phyloP scores from a whole-genome alignment of 1,139 yeast species.

The Nakaseomyces delphensis region DNA sequence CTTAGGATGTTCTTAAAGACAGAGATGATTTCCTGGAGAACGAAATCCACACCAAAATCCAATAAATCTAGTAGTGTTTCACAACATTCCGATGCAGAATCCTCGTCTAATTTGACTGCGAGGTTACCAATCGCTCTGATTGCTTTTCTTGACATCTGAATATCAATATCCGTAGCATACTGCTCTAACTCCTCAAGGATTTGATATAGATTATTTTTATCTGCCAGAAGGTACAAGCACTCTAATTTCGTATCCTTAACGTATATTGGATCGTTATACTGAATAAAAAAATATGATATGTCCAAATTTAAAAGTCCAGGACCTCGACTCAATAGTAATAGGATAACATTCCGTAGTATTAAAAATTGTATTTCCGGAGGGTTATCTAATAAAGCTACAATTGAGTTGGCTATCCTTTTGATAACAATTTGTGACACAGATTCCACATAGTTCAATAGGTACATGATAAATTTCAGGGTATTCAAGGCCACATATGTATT shows the following conservation, averaged over 20 bases:
- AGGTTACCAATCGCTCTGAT: constrained; percentile 84
- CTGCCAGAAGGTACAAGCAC: constrained; percentile 71
- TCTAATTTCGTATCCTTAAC: constrained; percentile 88
- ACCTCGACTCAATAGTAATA: constrained; percentile 61
- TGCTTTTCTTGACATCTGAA: constrained; percentile 78
- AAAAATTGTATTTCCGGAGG: constrained; percentile 81
- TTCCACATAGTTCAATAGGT: constrained; percentile 59
- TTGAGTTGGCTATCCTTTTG: constrained; percentile 59
- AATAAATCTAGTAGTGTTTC: constrained; percentile 52
- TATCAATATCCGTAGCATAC: constrained; percentile 79
- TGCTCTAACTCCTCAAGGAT: constrained; percentile 74
- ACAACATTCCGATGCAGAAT: constrained; percentile 56
- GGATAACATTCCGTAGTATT: constrained; percentile 69
- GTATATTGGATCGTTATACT: constrained; percentile 77
- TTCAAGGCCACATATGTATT: constrained; percentile 78
- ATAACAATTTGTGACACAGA: constrained; percentile 37
- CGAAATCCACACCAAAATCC: constrained; percentile 59
- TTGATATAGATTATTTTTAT: constrained; percentile 47
- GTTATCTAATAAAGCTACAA: constrained; percentile 62
- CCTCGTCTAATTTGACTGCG: constrained; percentile 62
- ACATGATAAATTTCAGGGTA: constrained; percentile 62
- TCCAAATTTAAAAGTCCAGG: constrained; percentile 52
- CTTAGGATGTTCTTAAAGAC: constrained; percentile 71
- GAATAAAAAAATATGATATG: constrained; percentile 71
- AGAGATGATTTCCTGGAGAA: constrained; percentile 72